Conservation (phyloP, 208 protist genomes). For the Crithidia bombi region DNA sequence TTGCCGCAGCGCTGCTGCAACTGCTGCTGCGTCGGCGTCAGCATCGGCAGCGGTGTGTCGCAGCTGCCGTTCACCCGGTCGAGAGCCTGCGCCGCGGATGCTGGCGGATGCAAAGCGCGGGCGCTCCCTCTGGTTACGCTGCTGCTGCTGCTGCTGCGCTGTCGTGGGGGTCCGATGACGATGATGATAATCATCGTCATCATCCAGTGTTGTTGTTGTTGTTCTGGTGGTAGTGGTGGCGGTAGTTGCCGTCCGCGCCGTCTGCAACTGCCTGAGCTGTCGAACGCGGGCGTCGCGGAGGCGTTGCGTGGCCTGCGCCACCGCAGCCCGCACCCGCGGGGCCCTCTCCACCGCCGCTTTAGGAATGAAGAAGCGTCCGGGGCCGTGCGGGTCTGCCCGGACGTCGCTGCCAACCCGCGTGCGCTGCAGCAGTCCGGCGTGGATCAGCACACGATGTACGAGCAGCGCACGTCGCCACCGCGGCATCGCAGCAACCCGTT, state of each 20-base stretch:
- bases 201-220: too few relatives aligned
- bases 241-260: too few relatives aligned
- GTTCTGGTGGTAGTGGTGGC: too few relatives aligned
- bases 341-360: conserved; percentile 35
- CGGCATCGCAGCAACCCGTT: not conserved
- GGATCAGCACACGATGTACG: conserved; percentile 28
- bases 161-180: too few relatives aligned
- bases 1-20: not conserved
- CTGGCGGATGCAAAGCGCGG: conserved; percentile 3
- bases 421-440: conserved; percentile 4
- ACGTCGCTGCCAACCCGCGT: conserved; percentile 8
- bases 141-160: too few relatives aligned
- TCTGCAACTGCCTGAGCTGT: too few relatives aligned
- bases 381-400: not conserved
- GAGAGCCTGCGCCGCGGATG: not conserved
- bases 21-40: not conserved
- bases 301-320: conserved; percentile 32
- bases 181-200: not conserved
- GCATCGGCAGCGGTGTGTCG: not conserved
- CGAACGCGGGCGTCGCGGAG: conserved; percentile 28
- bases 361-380: conserved; percentile 41
- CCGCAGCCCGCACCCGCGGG: conserved; percentile 46
- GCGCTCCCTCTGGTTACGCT: not conserved
- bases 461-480: conserved; percentile 27
- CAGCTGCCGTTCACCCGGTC: not conserved